Evolutionary conservation across 495 filamentous ascomycete genomes (phyloP), one percentile per base, ranked within the genome.

Genomic region (Hyaloscypha hepaticicola): DNA sequence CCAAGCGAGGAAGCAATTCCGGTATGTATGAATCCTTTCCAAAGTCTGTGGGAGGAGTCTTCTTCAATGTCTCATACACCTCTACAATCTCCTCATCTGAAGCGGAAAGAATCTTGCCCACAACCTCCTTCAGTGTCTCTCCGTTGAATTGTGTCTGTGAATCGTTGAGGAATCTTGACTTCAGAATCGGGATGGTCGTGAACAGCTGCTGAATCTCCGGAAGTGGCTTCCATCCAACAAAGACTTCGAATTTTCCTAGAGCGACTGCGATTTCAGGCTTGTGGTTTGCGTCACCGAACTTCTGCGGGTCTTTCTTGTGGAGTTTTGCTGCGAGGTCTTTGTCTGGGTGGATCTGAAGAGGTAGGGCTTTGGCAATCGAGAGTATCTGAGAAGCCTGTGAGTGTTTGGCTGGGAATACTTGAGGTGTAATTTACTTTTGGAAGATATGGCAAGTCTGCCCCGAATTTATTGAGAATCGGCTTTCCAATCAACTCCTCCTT

Each of bases 231-330:
- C 84, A 94, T 2, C 89, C 90, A 19, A 84, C 85, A 69, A 94
- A 93, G 0, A 90, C 85, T 72, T 93, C 89, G 70, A 94, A 93
- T 21, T 86, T 82, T n/a, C 84, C 82, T 0, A 93, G 75, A 0
- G 90, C 88, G 16, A 95, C 77, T 5, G 90, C 90, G 33, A 94
- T 93, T 71, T 95, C 90, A 1, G 90, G 90, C 73, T 94, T 93
- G 75, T 93, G 88, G 72, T 92, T 94, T 21, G 80, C 76, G 66
- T 95, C 90, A 8, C 83, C 82, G 71, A 88, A 93, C 58, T 83
- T 80, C 11, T 85, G 72, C 0, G 88, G 87, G 66, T 92, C 83
- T 68, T 85, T 61, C 61, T 80, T 69, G 75, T 91, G 86, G 3
- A 93, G 78, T 65, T 86, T 78, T 14, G 76, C 72, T 0, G 90